Evolutionary conservation across 2,329 filamentous ascomycete species (phyloP).

Genomic region (Colletotrichum filicis): DNA sequence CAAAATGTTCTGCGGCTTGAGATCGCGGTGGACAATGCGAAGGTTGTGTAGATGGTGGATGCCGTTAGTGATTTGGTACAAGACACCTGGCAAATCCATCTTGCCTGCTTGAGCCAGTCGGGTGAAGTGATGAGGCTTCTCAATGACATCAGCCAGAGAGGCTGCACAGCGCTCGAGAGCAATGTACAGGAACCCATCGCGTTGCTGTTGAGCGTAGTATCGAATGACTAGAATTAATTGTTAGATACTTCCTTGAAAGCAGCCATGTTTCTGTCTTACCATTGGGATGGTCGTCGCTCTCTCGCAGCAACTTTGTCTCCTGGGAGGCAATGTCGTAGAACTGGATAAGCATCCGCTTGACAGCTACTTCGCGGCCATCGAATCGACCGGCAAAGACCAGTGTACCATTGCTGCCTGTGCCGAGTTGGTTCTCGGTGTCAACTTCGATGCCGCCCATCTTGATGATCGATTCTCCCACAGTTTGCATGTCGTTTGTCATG

Average conservation of each 20-base stretch:
- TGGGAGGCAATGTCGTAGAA: conserved; percentile 96
- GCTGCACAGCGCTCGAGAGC: conserved; percentile 94
- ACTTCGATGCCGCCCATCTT: conserved; percentile 74
- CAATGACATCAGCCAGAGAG: conserved; percentile 90
- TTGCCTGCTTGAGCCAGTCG: conserved; percentile 79
- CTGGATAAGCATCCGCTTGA: conserved; percentile 96
- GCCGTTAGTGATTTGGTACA: conserved; percentile 91
- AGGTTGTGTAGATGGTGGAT: conserved; percentile 89
- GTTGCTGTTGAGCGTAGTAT: conserved; percentile 92
- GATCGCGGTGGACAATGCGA: conserved; percentile 94
- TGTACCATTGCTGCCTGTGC: conserved; percentile 94
- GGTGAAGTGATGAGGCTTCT: conserved; percentile 75
- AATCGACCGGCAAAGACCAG: conserved; percentile 95
- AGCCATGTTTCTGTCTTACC: conserved; percentile 53
- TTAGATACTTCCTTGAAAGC: conserved; percentile 39
- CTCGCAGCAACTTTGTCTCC: conserved; percentile 88
- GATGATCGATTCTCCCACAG: conserved; percentile 68
- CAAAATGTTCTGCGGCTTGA: conserved; percentile 98
- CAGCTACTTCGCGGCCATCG: conserved; percentile 90
- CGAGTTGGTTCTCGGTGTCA: conserved; percentile 71
- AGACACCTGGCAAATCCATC: conserved; percentile 79
- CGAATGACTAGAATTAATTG: conserved; percentile 75
- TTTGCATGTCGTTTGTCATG: conserved; percentile 66
- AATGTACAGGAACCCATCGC: conserved; percentile 93
- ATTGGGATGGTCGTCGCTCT: conserved; percentile 96